These are phyloP conservation scores for Myrica gale DNA, from an alignment of 306 rosid species.

Conservation along the genomic window DNA sequence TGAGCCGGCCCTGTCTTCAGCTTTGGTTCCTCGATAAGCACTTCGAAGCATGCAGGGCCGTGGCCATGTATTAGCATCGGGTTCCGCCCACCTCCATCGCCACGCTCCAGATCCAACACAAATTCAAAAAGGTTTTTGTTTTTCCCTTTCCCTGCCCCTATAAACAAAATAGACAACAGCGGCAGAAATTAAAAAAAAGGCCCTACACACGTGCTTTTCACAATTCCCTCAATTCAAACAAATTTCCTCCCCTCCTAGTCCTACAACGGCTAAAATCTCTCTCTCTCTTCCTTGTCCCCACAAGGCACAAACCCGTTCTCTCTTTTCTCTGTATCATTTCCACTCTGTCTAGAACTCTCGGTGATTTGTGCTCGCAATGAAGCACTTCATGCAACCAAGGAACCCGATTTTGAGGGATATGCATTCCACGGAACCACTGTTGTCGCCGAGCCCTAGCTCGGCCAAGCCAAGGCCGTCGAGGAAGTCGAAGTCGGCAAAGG, in stretches of 20 bases:
- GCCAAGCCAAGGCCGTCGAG: slow-evolving; percentile 53
- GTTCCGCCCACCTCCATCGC: slow-evolving; percentile 4
- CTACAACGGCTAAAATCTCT: slow-evolving; percentile 43
- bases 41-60: neutral
- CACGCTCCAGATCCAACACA: slow-evolving; percentile 37
- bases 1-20: too few species aligned
- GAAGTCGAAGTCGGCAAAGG: slow-evolving; percentile 59
- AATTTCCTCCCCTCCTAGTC: slow-evolving; percentile 32
- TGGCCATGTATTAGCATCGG: neutral
- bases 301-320: slow-evolving; percentile 28
- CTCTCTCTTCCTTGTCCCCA: slow-evolving; percentile 35
- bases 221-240: slow-evolving; percentile 53
- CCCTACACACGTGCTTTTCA: slow-evolving; percentile 29
- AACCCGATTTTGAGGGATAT: slow-evolving; percentile 53
- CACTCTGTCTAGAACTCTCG: slow-evolving; percentile 5
- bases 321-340: neutral
- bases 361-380: slow-evolving; percentile 38
- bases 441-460: slow-evolving; percentile 53
- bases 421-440: slow-evolving; percentile 45
- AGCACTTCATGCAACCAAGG: slow-evolving; percentile 82
- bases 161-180: neutral
- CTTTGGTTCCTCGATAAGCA: too few species aligned
- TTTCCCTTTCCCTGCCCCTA: slow-evolving; percentile 12
- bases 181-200: neutral
- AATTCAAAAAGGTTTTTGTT: slow-evolving; percentile 16